These are phyloP conservation scores for Solanum chilense DNA, from an alignment of 257 asterid species.

Conservation along the genomic window DNA sequence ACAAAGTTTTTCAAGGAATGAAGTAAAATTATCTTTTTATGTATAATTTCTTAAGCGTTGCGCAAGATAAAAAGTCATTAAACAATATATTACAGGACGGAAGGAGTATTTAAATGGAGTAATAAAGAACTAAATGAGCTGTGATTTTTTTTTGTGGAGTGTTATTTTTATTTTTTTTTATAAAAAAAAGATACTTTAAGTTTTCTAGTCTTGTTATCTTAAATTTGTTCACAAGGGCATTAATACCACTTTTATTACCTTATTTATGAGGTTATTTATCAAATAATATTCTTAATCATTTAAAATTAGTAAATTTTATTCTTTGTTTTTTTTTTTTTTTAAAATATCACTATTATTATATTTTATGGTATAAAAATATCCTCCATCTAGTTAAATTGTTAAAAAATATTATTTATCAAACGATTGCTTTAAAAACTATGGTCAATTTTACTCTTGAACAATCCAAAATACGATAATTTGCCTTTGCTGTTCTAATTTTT, in stretches of 20 bases:
- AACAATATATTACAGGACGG: not conserved
- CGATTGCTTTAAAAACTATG: not conserved
- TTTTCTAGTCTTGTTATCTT: not conserved
- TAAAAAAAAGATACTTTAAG: not conserved
- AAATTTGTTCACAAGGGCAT: not conserved
- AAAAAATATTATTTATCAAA: too few relatives aligned
- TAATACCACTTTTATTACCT: not conserved
- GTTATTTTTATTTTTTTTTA: not conserved
- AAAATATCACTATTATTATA: not conserved
- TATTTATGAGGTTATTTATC: not conserved
- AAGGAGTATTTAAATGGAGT: too few relatives aligned
- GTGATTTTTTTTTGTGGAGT: not conserved
- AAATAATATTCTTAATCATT: not conserved
- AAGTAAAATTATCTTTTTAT: not conserved
- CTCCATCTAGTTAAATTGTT: not conserved
- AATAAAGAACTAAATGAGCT: not conserved
- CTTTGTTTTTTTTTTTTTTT: not conserved
- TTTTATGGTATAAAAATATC: too few relatives aligned
- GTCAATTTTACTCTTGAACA: not conserved
- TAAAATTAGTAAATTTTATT: not conserved
- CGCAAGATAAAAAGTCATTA: too few relatives aligned
- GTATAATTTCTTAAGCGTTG: too few relatives aligned
- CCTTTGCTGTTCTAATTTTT: not conserved
- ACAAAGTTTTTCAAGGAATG: not conserved
- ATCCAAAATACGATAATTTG: not conserved